Evolutionary conservation across 441 rosid species (phyloP).

Genomic region (Francoa sonchifolia): DNA sequence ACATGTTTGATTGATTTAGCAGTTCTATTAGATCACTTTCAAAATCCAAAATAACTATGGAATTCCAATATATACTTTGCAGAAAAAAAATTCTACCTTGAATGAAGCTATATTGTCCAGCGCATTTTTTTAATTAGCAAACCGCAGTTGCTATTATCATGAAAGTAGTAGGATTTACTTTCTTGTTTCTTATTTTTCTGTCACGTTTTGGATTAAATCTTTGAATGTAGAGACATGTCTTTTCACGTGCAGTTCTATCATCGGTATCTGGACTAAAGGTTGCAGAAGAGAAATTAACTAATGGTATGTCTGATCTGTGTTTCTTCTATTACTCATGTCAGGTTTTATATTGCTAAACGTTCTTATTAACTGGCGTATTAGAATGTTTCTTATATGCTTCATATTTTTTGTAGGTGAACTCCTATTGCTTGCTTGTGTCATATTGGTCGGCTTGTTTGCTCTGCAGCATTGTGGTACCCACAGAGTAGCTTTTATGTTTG

Average conservation of each 20-base stretch:
- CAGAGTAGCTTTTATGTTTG: conserved; percentile 76
- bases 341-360: neutral
- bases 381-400: neutral
- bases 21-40: too few species aligned
- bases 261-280: conserved; percentile 67
- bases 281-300: conserved; percentile 29
- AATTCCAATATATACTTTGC: too few species aligned
- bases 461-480: conserved; percentile 86
- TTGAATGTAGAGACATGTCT: too few species aligned
- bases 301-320: conserved; percentile 28
- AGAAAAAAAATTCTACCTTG: too few species aligned
- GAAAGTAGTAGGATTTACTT: neutral
- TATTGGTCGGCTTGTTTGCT: conserved; percentile 84
- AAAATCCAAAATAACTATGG: too few species aligned
- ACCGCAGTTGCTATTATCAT: too few species aligned
- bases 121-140: conserved; percentile 1
- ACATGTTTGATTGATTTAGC: too few species aligned
- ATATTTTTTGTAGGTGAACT: conserved; percentile 35
- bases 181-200: neutral
- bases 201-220: neutral
- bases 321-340: neutral
- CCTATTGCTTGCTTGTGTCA: conserved; percentile 57
- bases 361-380: neutral
- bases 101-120: neutral
- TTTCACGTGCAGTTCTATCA: conserved; percentile 62